Percentiles rank a stretch among this genome's conserved stretches.
phyloP scores from a whole-genome alignment of 1,139 yeast genomes.

The Candida glucosophila region DNA sequence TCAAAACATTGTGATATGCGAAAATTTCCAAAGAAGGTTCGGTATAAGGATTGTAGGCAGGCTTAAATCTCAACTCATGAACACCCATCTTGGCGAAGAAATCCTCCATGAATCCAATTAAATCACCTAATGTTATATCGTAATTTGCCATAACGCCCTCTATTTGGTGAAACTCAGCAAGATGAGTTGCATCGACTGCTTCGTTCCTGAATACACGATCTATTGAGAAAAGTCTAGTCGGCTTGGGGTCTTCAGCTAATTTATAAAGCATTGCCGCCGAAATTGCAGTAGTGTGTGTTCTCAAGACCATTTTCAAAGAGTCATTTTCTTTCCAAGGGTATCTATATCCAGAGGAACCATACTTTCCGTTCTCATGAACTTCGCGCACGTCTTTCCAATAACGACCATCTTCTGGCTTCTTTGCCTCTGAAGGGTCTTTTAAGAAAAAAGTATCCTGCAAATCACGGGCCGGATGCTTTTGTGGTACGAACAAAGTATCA shows the following conservation, averaged over 20 bases:
- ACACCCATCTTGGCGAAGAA: constrained; percentile 98
- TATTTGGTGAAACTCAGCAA: constrained; percentile 98
- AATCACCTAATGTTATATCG: constrained; percentile 87
- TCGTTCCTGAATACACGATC: constrained; percentile 99
- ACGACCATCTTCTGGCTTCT: constrained; percentile 68
- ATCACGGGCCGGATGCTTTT: constrained; percentile 99
- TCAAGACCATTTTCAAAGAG: constrained; percentile 80
- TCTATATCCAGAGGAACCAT: constrained; percentile 94
- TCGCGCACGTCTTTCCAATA: constrained; percentile 72
- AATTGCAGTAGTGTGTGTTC: constrained; percentile 96
- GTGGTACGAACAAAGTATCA: constrained; percentile 93
- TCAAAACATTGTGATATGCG: constrained; percentile 91
- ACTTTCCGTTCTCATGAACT: constrained; percentile 86
- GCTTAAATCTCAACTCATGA: constrained; percentile 87
- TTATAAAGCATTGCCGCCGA: constrained; percentile 82
- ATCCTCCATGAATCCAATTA: constrained; percentile 97
- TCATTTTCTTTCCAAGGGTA: constrained; percentile 95
- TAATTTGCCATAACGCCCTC: constrained; percentile 99
- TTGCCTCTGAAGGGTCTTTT: constrained; percentile 81
- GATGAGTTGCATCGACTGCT: constrained; percentile 99
- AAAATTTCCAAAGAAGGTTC: constrained; percentile 98
- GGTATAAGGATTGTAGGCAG: constrained; percentile 97
- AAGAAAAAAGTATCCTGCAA: constrained; percentile 96
- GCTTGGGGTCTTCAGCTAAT: constrained; percentile 84
- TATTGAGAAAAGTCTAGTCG: constrained; percentile 86